phyloP scores from a whole-genome alignment of 768 basidiomycete genomes.

The Boletellus ananas region DNA sequence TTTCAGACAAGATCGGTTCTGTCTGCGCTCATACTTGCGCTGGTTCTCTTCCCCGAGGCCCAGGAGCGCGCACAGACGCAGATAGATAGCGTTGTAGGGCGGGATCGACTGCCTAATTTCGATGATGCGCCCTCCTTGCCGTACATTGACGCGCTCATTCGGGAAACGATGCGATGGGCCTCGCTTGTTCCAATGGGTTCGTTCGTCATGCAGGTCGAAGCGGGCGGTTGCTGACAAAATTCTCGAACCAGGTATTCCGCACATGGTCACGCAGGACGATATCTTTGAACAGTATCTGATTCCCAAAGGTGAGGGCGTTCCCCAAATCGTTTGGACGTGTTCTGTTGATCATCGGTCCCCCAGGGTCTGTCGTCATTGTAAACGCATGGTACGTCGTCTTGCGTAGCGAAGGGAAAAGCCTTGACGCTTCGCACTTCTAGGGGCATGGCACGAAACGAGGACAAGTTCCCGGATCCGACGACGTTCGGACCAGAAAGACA shows the following conservation, averaged over 20 bases:
- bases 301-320: slow-evolving; percentile 40
- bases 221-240: not conserved
- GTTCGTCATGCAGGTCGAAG: not conserved
- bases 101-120: slow-evolving; percentile 14
- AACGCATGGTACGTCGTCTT: slow-evolving; percentile 17
- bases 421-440: slow-evolving; percentile 1
- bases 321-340: not conserved
- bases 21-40: slow-evolving; percentile 14
- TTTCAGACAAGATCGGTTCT: slow-evolving; percentile 16
- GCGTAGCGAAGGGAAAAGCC: too few species aligned
- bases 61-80: slow-evolving; percentile 19
- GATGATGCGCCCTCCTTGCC: slow-evolving; percentile 15
- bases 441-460: slow-evolving; percentile 24
- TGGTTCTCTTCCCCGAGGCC: slow-evolving; percentile 21
- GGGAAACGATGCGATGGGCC: slow-evolving; percentile 22
- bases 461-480: slow-evolving; percentile 25
- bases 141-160: slow-evolving; percentile 23
- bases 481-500: slow-evolving; percentile 34
- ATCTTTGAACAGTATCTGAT: slow-evolving; percentile 45
- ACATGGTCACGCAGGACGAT: slow-evolving; percentile 35
- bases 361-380: slow-evolving; percentile 20
- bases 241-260: slow-evolving; percentile 23
- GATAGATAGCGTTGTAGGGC: slow-evolving; percentile 18
- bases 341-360: not conserved
- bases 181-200: slow-evolving; percentile 20